These are phyloP conservation scores for Puccinia horiana DNA, from an alignment of 1,284 basidiomycete genomes.

Conservation along the genomic window DNA sequence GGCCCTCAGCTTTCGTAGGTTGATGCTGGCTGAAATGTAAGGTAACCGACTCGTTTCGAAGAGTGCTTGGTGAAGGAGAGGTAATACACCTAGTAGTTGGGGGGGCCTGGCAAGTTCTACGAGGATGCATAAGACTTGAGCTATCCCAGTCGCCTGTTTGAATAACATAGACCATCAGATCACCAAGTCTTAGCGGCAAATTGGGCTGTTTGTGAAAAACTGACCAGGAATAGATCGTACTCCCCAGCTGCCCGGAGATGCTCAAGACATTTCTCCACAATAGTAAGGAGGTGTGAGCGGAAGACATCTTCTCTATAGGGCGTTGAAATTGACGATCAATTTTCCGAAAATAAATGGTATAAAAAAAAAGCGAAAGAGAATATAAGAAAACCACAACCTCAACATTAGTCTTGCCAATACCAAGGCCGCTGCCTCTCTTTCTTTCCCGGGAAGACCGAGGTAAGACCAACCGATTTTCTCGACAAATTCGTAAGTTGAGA, in stretches of 20 bases:
- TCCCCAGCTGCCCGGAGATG: slow-evolving; percentile 55
- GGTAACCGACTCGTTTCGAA: slow-evolving; percentile 16
- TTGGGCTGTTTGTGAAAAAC: slow-evolving; percentile 4
- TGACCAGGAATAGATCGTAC: slow-evolving; percentile 35
- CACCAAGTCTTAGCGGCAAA: slow-evolving; percentile 24
- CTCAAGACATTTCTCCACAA: slow-evolving; percentile 64
- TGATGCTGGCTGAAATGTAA: slow-evolving; percentile 54
- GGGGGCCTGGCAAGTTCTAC: slow-evolving; percentile 64
- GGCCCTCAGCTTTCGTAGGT: slow-evolving; percentile 51
- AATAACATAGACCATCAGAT: slow-evolving; percentile 21
- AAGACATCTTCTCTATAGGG: slow-evolving; percentile 52
- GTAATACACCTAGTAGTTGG: slow-evolving; percentile 51
- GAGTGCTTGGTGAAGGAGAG: slow-evolving; percentile 27
- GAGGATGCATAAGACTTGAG: slow-evolving; percentile 74
- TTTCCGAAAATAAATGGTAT: slow-evolving; percentile 60
- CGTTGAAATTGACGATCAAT: slow-evolving; percentile 56
- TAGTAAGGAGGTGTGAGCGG: slow-evolving; percentile 62
- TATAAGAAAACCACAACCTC: slow-evolving; percentile 63
- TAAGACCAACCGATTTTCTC: slow-evolving; percentile 68
- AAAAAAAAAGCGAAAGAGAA: neutral
- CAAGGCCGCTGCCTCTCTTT: slow-evolving; percentile 74
- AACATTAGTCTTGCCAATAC: slow-evolving; percentile 74
- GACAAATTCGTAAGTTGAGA: slow-evolving; percentile 63
- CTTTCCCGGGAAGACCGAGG: slow-evolving; percentile 72
- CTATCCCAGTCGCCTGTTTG: slow-evolving; percentile 68